Conservation (phyloP, 805 yeast species). For the Priceomyces fermenticarens region DNA sequence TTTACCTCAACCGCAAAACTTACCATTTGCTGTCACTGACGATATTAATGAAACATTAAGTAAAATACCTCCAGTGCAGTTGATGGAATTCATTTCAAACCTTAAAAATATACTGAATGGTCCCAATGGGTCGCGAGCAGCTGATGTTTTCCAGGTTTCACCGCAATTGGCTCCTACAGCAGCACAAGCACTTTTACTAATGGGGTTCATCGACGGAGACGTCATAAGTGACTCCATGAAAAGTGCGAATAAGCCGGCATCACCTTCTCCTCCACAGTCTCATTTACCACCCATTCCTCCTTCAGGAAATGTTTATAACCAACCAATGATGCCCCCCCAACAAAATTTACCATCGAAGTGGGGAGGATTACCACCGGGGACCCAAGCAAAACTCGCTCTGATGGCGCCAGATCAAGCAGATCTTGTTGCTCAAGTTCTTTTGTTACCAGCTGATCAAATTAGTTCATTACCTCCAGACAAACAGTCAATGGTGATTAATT, state of each 20-base stretch:
- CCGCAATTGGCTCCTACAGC: slow-evolving; percentile 63
- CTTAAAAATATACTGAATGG: slow-evolving; percentile 55
- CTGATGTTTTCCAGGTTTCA: slow-evolving; percentile 49
- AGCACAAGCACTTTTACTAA: slow-evolving; percentile 68
- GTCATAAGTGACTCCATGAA: slow-evolving; percentile 60
- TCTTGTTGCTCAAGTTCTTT: slow-evolving; percentile 51
- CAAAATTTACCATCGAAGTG: slow-evolving; percentile 32
- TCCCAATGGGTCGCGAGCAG: slow-evolving; percentile 49
- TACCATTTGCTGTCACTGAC: slow-evolving; percentile 51
- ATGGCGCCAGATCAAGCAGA: slow-evolving; percentile 59
- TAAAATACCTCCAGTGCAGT: slow-evolving; percentile 65
- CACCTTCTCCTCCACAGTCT: slow-evolving; percentile 14
- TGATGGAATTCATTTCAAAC: slow-evolving; percentile 66
- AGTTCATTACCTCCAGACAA: slow-evolving; percentile 49
- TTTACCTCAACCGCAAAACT: slow-evolving; percentile 48
- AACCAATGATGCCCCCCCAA: slow-evolving; percentile 11
- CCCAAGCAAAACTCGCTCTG: slow-evolving; percentile 48
- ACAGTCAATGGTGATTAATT: slow-evolving; percentile 51
- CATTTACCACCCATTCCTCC: slow-evolving; percentile 7
- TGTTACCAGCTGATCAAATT: slow-evolving; percentile 49
- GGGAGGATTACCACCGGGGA: slow-evolving; percentile 46
- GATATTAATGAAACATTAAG: slow-evolving; percentile 60
- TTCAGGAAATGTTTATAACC: slow-evolving; percentile 10
- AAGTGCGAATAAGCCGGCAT: slow-evolving; percentile 13
- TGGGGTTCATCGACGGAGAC: slow-evolving; percentile 72